Base-by-base conservation (phyloP, 2,329 filamentous ascomycete species). In the Pseudogymnoascus sp. region DNA sequence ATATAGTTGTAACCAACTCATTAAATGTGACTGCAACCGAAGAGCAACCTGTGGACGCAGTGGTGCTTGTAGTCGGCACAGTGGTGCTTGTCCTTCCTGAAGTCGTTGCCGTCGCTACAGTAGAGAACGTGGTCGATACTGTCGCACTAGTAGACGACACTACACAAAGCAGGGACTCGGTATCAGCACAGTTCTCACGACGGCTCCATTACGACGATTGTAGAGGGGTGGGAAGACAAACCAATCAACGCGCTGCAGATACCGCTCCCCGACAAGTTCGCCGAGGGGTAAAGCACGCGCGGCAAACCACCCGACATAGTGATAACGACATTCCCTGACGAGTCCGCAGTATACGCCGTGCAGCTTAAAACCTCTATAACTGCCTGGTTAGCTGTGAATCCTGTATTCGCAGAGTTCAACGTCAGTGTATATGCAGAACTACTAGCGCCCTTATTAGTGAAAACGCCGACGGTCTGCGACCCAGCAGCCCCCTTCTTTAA, bases 1-100 rank as follows among this genome's bases (percentile, higher is more conserved):
- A 83, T 3, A 71, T 70, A 0, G 88, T 90, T 1, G 74, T 78
- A 21, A 81, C 84, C 1, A 78, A 69, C 65, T 81, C 82, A 60
- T 83, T 76, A 74, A 91, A 90, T 0, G 83, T 84, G 9, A 91
- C 83, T 0, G 81, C 76, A 8, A 88, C 80, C 0, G 77, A 73
- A 0, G 78, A 75, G 1, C 76, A 55, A 9, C 64, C 73, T 8
- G 72, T 68, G 69, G 79, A 81, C 37, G 71, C 63, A 8, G 75
- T 70, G 0, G 74, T 18, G 18, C 18, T 18, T 18, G 18, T 18
- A 2, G 18, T 18, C 18, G 18, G 18, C 18, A 18, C 18, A 18
- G 18, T 18, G 18, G 18, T 18, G 18, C 18, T 18, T 18, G 18
- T 18, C 18, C 18, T 18, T 18, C 18, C 52, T 37, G 71, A 63